These are phyloP conservation scores for Apocynum venetum DNA, from an alignment of 257 asterid genomes.

Conservation along the genomic window DNA sequence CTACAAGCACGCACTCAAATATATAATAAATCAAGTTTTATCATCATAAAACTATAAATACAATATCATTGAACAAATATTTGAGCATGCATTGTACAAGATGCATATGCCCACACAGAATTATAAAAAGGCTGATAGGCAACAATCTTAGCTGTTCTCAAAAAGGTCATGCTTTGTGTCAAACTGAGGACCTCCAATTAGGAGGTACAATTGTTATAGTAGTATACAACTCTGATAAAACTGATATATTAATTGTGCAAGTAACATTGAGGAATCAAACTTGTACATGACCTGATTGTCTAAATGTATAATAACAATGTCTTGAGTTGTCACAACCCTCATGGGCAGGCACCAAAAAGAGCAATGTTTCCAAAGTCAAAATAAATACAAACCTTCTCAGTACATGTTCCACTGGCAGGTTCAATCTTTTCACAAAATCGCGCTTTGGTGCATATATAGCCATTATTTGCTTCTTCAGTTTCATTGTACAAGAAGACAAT, in stretches of 20 bases:
- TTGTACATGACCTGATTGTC: not conserved
- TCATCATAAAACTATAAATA: not conserved
- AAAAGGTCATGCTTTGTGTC: not conserved
- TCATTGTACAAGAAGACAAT: conserved; percentile 65
- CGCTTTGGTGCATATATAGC: conserved; percentile 67
- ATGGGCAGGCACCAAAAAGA: not conserved
- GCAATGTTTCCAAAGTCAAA: conserved; percentile 3
- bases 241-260: not conserved
- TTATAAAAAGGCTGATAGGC: not conserved
- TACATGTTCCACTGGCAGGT: conserved; percentile 36
- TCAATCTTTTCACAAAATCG: conserved; percentile 69
- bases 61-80: not conserved
- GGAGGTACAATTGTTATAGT: not conserved
- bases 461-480: conserved; percentile 54
- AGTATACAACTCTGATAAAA: not conserved
- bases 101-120: not conserved
- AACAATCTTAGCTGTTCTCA: not conserved
- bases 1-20: not conserved
- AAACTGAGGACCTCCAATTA: not conserved
- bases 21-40: not conserved
- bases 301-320: not conserved
- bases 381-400: conserved; percentile 54
- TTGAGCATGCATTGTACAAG: not conserved
- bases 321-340: not conserved
- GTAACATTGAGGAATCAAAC: not conserved